Percentiles rank a stretch among this genome's conserved stretches.
Evolutionary conservation across 768 basidiomycete species (phyloP).

Genomic region (Naganishia randhawae): DNA sequence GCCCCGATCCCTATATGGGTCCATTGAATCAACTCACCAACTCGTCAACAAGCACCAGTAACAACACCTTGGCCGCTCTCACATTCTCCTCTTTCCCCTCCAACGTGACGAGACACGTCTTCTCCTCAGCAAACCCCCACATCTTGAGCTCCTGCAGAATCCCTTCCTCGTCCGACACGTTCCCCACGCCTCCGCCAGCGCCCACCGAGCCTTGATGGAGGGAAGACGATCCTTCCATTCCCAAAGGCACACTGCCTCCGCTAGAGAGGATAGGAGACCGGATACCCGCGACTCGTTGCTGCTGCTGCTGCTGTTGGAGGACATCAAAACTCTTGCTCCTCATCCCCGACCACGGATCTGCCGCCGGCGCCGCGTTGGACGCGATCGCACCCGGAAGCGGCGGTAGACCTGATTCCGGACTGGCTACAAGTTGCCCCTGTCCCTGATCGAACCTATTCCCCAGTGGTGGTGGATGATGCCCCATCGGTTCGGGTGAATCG

Average conservation of each 20-base stretch:
- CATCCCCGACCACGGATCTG: neutral
- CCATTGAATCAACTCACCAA: constrained; percentile 60
- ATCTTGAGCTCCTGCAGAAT: constrained; percentile 58
- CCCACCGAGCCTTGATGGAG: too few relatives aligned
- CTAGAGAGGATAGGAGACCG: constrained; percentile 55
- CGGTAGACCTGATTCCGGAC: neutral
- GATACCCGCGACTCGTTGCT: constrained; percentile 18
- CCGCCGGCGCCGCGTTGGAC: neutral
- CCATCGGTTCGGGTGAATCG: neutral
- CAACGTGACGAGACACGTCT: constrained; percentile 86
- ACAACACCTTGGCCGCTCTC: constrained; percentile 80
- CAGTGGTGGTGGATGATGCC: neutral
- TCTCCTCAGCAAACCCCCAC: constrained; percentile 88
- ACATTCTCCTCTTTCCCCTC: constrained; percentile 81
- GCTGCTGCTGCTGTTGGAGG: constrained; percentile 18
- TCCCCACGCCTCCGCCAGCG: neutral
- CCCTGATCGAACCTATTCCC: neutral
- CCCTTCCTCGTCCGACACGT: constrained; percentile 45
- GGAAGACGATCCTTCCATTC: neutral
- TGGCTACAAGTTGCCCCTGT: neutral
- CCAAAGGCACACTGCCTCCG: constrained; percentile 50
- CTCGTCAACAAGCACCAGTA: constrained; percentile 92
- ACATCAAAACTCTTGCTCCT: neutral
- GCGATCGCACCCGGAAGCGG: neutral
- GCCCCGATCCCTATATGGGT: neutral